phyloP scores from a whole-genome alignment of 345 rosid species.

The Boechera stricta region DNA sequence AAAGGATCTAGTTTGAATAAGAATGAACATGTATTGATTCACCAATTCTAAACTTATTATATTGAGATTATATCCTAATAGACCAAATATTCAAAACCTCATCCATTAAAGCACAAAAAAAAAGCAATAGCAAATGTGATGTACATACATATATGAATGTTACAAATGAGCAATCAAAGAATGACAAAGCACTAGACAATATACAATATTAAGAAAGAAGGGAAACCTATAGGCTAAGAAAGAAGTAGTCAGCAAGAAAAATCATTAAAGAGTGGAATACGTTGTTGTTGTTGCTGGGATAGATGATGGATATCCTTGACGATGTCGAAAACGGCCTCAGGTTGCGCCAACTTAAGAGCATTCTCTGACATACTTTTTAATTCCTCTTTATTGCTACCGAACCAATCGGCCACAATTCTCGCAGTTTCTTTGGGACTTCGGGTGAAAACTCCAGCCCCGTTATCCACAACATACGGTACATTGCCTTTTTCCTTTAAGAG shows the following conservation, averaged over 20 bases:
- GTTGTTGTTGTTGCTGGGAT: slow-evolving; percentile 53
- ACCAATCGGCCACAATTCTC: slow-evolving; percentile 78
- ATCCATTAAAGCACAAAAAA: background rate
- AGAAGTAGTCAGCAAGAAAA: slow-evolving; percentile 27
- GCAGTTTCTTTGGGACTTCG: slow-evolving; percentile 91
- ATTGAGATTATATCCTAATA: background rate
- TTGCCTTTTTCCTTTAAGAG: slow-evolving; percentile 85
- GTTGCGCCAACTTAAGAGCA: slow-evolving; percentile 81
- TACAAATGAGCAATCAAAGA: slow-evolving; percentile 31
- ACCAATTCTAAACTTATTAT: background rate
- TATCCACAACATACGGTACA: slow-evolving; percentile 90
- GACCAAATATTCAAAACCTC: background rate
- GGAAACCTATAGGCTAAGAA: slow-evolving; percentile 8
- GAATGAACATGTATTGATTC: background rate
- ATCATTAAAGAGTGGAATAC: slow-evolving; percentile 31
- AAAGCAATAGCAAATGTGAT: background rate
- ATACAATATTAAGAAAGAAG: slow-evolving; percentile 25
- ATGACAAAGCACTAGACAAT: slow-evolving; percentile 31
- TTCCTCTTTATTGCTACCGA: slow-evolving; percentile 66
- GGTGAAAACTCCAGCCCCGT: slow-evolving; percentile 90
- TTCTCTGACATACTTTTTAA: slow-evolving; percentile 71
- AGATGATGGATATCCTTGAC: slow-evolving; percentile 87
- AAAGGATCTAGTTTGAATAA: background rate
- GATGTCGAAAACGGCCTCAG: slow-evolving; percentile 92
- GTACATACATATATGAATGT: background rate